phyloP scores from a whole-genome alignment of 805 yeast species.

The Spathaspora passalidarum region DNA sequence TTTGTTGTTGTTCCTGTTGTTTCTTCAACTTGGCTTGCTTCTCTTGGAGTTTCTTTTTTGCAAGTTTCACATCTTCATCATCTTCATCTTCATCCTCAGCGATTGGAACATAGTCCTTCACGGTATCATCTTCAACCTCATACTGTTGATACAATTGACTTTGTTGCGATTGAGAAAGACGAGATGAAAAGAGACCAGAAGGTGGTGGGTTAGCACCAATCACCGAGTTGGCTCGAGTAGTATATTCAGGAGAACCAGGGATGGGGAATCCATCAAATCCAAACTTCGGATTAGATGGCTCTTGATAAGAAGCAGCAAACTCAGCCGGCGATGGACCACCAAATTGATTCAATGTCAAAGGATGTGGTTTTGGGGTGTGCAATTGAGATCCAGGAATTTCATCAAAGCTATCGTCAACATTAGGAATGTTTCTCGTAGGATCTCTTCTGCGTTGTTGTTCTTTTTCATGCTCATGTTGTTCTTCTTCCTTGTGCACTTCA shows the following conservation, averaged over 20 bases:
- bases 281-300: constrained; percentile 18
- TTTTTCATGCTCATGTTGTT: background rate
- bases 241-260: constrained; percentile 43
- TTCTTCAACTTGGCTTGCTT: constrained; percentile 12
- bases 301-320: constrained; percentile 3
- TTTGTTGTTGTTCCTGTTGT: constrained; percentile 16
- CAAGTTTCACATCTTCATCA: constrained; percentile 44
- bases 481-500: constrained; percentile 2
- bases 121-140: constrained; percentile 45
- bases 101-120: constrained; percentile 38
- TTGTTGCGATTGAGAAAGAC: constrained; percentile 43
- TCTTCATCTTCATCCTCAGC: constrained; percentile 47
- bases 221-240: constrained; percentile 45
- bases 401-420: constrained; percentile 34
- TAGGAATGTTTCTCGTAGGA: constrained; percentile 9
- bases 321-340: background rate
- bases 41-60: constrained; percentile 19
- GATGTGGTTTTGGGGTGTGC: constrained; percentile 2
- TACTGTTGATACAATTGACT: constrained; percentile 43
- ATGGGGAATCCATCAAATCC: constrained; percentile 37
- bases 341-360: constrained; percentile 4
- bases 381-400: constrained; percentile 3
- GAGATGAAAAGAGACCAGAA: constrained; percentile 33
- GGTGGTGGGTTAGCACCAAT: constrained; percentile 25
- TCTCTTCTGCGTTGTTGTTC: background rate